phyloP scores from a whole-genome alignment of 2,329 filamentous ascomycete species.

The Akanthomyces uredinophilus region DNA sequence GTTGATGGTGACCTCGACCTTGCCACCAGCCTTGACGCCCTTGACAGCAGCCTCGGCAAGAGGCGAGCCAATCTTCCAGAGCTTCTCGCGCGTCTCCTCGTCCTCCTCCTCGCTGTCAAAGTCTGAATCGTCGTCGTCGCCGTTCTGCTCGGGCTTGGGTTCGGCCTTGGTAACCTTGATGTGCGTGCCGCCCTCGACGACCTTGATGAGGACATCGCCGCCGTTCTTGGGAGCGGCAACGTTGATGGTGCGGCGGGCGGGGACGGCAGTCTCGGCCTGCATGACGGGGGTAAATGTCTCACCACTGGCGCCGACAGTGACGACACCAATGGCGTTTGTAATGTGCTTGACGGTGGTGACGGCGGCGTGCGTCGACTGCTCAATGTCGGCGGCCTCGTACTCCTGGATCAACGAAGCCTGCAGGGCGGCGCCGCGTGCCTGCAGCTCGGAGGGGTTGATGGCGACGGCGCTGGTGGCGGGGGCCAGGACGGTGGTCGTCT shows the following conservation, averaged over 20 bases:
- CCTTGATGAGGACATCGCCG: slow-evolving; percentile 81
- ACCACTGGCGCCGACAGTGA: slow-evolving; percentile 55
- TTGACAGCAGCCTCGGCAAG: slow-evolving; percentile 83
- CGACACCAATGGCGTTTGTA: slow-evolving; percentile 79
- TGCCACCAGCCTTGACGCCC: slow-evolving; percentile 78
- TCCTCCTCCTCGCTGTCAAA: slow-evolving; percentile 62
- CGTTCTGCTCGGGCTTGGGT: slow-evolving; percentile 66
- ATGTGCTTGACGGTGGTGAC: slow-evolving; percentile 93
- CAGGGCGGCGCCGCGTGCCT: slow-evolving; percentile 85
- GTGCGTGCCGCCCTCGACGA: slow-evolving; percentile 82
- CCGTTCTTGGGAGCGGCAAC: slow-evolving; percentile 72
- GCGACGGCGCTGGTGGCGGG: slow-evolving; percentile 72
- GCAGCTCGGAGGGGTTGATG: slow-evolving; percentile 90
- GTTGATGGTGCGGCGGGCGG: slow-evolving; percentile 78
- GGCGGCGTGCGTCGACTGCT: slow-evolving; percentile 91
- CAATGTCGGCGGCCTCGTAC: slow-evolving; percentile 89
- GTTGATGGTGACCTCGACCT: slow-evolving; percentile 92
- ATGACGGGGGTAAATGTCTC: slow-evolving; percentile 78
- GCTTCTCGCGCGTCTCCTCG: slow-evolving; percentile 82
- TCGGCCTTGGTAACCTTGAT: slow-evolving; percentile 92
- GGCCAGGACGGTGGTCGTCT: slow-evolving; percentile 71
- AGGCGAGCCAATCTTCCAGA: slow-evolving; percentile 80
- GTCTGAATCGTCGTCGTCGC: slow-evolving; percentile 55
- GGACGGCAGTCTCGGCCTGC: slow-evolving; percentile 80
- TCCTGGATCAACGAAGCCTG: slow-evolving; percentile 93